phyloP scores from a whole-genome alignment of 169 alveolate genomes.

The Cryptosporidium muris region DNA sequence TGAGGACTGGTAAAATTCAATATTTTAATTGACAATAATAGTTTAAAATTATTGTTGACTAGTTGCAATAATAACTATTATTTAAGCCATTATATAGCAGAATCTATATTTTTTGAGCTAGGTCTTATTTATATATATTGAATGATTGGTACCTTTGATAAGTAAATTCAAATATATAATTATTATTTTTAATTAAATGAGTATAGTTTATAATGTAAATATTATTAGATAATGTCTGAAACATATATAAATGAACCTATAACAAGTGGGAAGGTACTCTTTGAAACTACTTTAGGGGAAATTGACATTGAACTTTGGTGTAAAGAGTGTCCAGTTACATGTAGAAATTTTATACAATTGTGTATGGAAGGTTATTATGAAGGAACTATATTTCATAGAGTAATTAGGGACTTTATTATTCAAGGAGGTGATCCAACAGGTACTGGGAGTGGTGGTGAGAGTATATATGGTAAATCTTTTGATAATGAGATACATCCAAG shows the following conservation, averaged over 20 bases:
- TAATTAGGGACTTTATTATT: conserved; percentile 7
- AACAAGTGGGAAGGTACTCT: conserved; percentile 80
- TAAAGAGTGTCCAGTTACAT: conserved; percentile 81
- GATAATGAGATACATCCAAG: not conserved
- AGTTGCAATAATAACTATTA: no score
- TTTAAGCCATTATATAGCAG: no score
- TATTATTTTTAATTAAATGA: no score
- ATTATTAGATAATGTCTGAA: no score
- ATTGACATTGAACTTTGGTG: conserved; percentile 83
- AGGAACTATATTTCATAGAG: not conserved
- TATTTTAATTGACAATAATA: no score
- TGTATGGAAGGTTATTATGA: conserved; percentile 73
- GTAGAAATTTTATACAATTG: conserved; percentile 79
- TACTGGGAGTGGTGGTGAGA: conserved; percentile 86
- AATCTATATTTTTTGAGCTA: not conserved
- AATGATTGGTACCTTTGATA: not conserved
- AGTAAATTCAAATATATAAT: no score
- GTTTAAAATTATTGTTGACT: no score
- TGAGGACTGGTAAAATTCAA: no score
- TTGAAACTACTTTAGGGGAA: conserved; percentile 83
- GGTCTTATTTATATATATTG: not conserved
- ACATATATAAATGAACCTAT: no score
- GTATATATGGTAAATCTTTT: not conserved
- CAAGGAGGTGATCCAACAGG: conserved; percentile 83
- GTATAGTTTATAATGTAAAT: no score